phyloP scores from a whole-genome alignment of 192 early-diverging fungal genomes.

The Ambispora gerdemannii region DNA sequence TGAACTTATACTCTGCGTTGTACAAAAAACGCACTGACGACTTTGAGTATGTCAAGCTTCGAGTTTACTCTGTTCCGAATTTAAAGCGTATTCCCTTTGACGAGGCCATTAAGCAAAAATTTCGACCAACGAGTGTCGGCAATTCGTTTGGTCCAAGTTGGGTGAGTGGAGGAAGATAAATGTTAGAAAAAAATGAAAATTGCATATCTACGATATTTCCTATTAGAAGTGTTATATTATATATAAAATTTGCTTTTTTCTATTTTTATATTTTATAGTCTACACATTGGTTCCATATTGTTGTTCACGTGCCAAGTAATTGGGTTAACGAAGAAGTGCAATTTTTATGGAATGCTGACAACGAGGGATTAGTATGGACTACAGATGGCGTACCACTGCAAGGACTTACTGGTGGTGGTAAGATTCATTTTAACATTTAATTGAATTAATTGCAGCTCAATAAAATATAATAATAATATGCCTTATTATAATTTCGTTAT shows the following conservation, averaged over 20 bases:
- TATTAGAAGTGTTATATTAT: background rate
- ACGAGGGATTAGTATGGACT: constrained; percentile 91
- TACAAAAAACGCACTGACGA: constrained; percentile 47
- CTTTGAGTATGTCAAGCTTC: constrained; percentile 51
- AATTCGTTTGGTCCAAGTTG: constrained; percentile 83
- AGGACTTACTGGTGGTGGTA: constrained; percentile 87
- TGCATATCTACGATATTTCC: no score
- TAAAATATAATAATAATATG: no score
- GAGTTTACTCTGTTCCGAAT: constrained; percentile 66
- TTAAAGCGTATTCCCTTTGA: constrained; percentile 69
- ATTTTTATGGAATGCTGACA: constrained; percentile 81
- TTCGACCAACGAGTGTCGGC: constrained; percentile 64
- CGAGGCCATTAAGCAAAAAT: constrained; percentile 71
- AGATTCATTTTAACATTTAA: constrained; percentile 6
- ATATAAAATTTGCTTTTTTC: constrained; percentile 1
- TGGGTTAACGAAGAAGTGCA: constrained; percentile 76
- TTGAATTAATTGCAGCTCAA: background rate
- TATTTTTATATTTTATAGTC: constrained; percentile 45
- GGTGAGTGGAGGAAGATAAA: constrained; percentile 38
- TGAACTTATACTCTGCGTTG: constrained; percentile 54
- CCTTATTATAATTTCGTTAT: no score
- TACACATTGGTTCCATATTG: constrained; percentile 73
- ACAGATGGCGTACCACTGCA: constrained; percentile 74
- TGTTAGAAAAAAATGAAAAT: constrained; percentile 42
- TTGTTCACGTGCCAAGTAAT: constrained; percentile 64